These are phyloP conservation scores for Circinella minor DNA, from an alignment of 371 early-diverging fungal genomes.

Conservation along the genomic window DNA sequence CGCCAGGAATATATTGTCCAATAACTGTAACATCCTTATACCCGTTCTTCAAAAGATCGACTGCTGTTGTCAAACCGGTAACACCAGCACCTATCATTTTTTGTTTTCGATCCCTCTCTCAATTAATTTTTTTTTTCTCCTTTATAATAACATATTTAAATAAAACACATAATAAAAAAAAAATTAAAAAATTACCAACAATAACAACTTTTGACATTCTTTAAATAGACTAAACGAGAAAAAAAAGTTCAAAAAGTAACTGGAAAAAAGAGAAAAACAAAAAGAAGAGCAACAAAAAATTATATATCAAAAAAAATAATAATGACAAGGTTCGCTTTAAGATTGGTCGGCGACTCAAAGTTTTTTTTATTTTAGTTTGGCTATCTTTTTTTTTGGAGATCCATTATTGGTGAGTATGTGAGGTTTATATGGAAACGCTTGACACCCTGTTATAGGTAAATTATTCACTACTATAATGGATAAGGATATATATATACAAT, in stretches of 20 bases:
- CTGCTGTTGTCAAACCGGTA: slow-evolving; percentile 73
- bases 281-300: neutral
- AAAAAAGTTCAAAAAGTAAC: neutral
- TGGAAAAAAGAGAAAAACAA: neutral
- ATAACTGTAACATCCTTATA: slow-evolving; percentile 61
- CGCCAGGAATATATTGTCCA: slow-evolving; percentile 65
- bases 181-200: slow-evolving; percentile 3
- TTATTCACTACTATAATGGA: no score
- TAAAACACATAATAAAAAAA: no score
- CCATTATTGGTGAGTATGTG: no score
- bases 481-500: no score
- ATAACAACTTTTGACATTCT: slow-evolving; percentile 10
- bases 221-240: no score
- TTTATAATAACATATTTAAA: neutral
- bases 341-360: neutral
- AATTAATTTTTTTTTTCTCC: neutral
- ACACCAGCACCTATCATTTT: slow-evolving; percentile 75
- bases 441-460: no score
- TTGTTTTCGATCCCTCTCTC: neutral
- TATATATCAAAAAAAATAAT: neutral
- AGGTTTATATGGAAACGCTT: no score
- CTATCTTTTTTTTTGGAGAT: no score
- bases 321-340: no score
- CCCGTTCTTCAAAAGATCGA: slow-evolving; percentile 54
- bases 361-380: no score